Evolutionary conservation across 352 stramenopile species (phyloP).

Genomic region (Globisporangium polare): DNA sequence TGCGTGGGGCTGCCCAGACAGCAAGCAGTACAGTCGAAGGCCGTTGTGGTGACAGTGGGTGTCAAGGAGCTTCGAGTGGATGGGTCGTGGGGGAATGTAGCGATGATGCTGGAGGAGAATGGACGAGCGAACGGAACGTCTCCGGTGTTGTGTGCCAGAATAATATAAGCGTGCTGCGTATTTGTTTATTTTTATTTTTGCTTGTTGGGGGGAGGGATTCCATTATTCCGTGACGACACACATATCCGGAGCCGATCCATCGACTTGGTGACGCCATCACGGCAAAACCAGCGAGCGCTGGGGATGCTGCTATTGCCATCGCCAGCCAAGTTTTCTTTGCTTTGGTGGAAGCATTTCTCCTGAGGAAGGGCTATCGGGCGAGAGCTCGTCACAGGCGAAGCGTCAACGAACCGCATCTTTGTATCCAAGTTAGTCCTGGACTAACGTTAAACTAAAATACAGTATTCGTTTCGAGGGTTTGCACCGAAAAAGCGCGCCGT

Average conservation of each 20-base stretch:
- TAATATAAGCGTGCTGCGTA: constrained; percentile 10
- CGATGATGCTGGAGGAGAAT: not conserved
- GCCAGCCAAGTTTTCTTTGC: too few relatives aligned
- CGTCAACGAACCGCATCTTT: constrained; percentile 3
- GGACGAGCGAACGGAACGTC: not conserved
- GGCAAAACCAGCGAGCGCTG: too few relatives aligned
- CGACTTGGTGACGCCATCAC: too few relatives aligned
- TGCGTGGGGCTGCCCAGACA: too few relatives aligned
- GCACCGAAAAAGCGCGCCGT: too few relatives aligned
- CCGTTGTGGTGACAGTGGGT: too few relatives aligned
- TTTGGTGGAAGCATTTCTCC: too few relatives aligned
- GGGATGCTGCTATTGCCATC: too few relatives aligned
- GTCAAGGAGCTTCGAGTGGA: not conserved
- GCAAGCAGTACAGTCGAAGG: too few relatives aligned
- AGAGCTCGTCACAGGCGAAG: not conserved
- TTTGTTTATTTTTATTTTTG: not conserved
- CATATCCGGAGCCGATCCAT: not conserved
- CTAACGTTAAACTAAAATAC: too few relatives aligned
- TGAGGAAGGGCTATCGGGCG: too few relatives aligned
- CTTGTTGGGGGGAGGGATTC: not conserved
- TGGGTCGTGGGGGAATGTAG: not conserved
- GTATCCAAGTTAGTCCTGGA: not conserved
- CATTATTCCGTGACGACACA: not conserved
- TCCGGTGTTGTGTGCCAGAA: constrained; percentile 2
- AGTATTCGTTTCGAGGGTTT: not conserved